Evolutionary conservation across 768 basidiomycete genomes (phyloP), one percentile per base, ranked within the genome.

Genomic region (Fomitopsis pulvina): DNA sequence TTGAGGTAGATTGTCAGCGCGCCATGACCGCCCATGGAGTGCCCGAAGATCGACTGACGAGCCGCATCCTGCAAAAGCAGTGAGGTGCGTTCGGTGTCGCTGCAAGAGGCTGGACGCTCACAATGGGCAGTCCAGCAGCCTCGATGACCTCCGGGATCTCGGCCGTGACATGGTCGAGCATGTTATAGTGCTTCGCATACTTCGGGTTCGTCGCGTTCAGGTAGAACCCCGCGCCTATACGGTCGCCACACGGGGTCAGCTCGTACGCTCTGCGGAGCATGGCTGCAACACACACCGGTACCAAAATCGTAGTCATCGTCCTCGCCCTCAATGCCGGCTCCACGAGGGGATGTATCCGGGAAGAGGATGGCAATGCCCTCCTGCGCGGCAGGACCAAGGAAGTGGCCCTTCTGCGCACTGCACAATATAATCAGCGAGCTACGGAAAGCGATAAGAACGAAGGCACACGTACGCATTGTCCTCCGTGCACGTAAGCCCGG

Each of bases 21-120:
- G 7, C 96, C 96, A 62, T 96, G 93, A 1, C 96, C 96, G 50
- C 90, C 92, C 96, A 98, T 99, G 40, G 89, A 92, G 68, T 99
- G 96, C 9, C 96, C 96, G 61, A 92, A 87, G 60, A 98, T 85
- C 20, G 92, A 92, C 62, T 89, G 83, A 45, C 87, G 81, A 27
- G 71, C 75, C 57, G 85, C 76, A 71, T 98, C 92, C 91, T 93
- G 58, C 16, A 22, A 21, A 0, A 32, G 24, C 25, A 38, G 38
- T 3, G 44, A 41, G 22, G 16, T 16, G 45, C 7, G 45, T 28
- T 25, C 8, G 22, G 26, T 6, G 24, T 9, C 9, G 7, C n/a
- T 14, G 39, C 39, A 25, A 42, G 54, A 25, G 22, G 50, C 32
- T 45, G 16, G 24, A 12, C 39, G 72, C 83, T 50, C 62, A 92